Evolutionary conservation across 352 stramenopile species (phyloP).

Genomic region (Phytopythium boreale): DNA sequence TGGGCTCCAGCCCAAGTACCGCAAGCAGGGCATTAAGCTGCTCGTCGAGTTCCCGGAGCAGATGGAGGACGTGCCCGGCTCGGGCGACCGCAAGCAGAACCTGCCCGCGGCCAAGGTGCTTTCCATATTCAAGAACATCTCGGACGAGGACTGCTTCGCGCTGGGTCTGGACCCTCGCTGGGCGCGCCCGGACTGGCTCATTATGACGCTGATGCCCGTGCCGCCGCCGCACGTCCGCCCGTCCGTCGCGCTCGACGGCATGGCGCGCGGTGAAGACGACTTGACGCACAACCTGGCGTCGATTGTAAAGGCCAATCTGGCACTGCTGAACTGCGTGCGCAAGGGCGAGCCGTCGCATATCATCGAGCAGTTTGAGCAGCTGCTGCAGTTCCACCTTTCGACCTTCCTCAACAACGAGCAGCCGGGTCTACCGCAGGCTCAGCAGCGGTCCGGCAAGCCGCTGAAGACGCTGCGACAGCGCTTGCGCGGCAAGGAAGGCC

Average conservation of each 20-base stretch:
- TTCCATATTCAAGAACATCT: conserved; percentile 98
- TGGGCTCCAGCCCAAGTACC: conserved; percentile 94
- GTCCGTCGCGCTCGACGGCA: conserved; percentile 93
- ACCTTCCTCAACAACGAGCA: conserved; percentile 99
- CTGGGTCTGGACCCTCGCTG: conserved; percentile 95
- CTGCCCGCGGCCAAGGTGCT: conserved; percentile 93
- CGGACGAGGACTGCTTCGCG: conserved; percentile 93
- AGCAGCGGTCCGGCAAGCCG: conserved; percentile 95
- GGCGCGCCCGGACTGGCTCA: conserved; percentile 96
- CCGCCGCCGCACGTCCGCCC: conserved; percentile 97
- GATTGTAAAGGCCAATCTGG: conserved; percentile 98
- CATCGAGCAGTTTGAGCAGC: conserved; percentile 92
- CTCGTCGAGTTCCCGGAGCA: conserved; percentile 95
- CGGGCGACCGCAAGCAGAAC: conserved; percentile 96
- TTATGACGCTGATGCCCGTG: conserved; percentile 98
- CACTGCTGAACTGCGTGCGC: conserved; percentile 92
- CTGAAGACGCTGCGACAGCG: conserved; percentile 98
- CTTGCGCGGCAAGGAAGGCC: conserved; percentile 96
- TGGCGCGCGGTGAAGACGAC: conserved; percentile 96
- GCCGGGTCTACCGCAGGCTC: conserved; percentile 93
- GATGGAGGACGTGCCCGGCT: conserved; percentile 92
- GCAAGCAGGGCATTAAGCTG: conserved; percentile 94
- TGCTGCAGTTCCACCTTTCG: conserved; percentile 83
- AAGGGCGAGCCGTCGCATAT: conserved; percentile 96
- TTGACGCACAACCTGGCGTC: conserved; percentile 98